Evolutionary conservation across 768 basidiomycete species (phyloP).

Genomic region (Guyanaporus albipodus): DNA sequence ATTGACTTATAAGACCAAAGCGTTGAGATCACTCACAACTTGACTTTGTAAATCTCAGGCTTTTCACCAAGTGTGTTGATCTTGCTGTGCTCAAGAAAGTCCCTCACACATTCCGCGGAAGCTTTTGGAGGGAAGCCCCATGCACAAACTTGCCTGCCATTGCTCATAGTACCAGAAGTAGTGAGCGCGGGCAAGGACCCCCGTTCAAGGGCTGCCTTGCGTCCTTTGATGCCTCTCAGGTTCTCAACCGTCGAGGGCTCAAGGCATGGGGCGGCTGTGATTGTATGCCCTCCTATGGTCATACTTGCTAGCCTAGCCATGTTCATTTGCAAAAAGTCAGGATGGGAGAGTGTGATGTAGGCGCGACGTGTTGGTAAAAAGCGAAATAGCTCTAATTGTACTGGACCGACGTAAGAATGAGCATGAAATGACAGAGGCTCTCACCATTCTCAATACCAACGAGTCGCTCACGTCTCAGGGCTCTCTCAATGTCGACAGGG

Average conservation of each 20-base stretch:
- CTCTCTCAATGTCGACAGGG: constrained; percentile 51
- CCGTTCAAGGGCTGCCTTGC: constrained; percentile 35
- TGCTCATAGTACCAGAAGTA: constrained; percentile 49
- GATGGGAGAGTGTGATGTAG: constrained; percentile 48
- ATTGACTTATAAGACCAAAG: neutral
- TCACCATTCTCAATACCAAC: constrained; percentile 43
- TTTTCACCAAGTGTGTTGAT: constrained; percentile 39
- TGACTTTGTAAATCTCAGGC: constrained; percentile 48
- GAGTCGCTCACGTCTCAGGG: constrained; percentile 38
- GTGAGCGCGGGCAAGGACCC: constrained; percentile 39
- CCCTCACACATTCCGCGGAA: constrained; percentile 32
- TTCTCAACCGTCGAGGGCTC: constrained; percentile 24
- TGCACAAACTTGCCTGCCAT: constrained; percentile 53
- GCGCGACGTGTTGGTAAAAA: constrained; percentile 61
- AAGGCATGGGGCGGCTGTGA: constrained; percentile 34
- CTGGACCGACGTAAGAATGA: constrained; percentile 33
- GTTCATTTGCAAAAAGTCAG: constrained; percentile 41
- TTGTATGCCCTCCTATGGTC: constrained; percentile 42
- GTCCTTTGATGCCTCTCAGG: constrained; percentile 40
- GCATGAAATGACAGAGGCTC: neutral
- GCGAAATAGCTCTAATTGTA: constrained; percentile 54
- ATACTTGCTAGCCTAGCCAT: constrained; percentile 40
- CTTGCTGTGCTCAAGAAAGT: constrained; percentile 42
- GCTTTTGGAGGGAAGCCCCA: constrained; percentile 58
- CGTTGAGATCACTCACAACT: constrained; percentile 38